These are phyloP conservation scores for Curvularia eragrostidis DNA, from an alignment of 2,329 filamentous ascomycete genomes.

Conservation along the genomic window DNA sequence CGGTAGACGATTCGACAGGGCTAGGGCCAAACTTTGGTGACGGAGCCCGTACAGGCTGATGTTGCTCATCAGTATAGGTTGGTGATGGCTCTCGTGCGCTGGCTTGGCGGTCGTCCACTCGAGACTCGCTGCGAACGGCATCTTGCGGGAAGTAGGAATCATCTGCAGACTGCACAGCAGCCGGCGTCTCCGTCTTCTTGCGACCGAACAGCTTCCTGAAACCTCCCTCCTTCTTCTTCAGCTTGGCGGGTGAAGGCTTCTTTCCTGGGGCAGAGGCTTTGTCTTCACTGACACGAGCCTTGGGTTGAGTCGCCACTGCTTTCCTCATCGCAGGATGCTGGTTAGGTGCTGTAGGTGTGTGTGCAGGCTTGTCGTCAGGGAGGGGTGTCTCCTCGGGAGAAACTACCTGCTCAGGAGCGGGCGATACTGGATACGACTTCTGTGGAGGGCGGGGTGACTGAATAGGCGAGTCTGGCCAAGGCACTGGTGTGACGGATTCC, in stretches of 20 bases:
- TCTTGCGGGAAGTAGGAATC: constrained; percentile 28
- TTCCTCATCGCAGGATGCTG: constrained; percentile 54
- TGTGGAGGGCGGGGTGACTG: constrained; percentile 42
- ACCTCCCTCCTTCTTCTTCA: constrained; percentile 49
- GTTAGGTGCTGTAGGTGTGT: constrained; percentile 30
- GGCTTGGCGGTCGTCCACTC: constrained; percentile 31
- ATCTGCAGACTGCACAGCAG: constrained; percentile 27
- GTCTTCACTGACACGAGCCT: constrained; percentile 31
- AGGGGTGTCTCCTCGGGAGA: constrained; percentile 19
- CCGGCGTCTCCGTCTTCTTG: constrained; percentile 42
- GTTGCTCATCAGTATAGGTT: constrained; percentile 28
- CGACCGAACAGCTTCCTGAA: constrained; percentile 52
- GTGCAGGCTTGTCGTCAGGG: constrained; percentile 41
- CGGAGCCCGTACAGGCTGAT: constrained; percentile 27
- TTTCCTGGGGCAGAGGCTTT: constrained; percentile 25
- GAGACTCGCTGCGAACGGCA: constrained; percentile 35
- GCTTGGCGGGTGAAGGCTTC: constrained; percentile 45
- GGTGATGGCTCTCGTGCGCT: constrained; percentile 37
- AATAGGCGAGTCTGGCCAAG: constrained; percentile 36
- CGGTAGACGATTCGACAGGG: constrained; percentile 31
- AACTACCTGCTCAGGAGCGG: constrained; percentile 1
- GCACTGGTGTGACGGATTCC: constrained; percentile 45
- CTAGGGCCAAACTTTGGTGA: constrained; percentile 39
- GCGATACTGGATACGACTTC: constrained; percentile 28
- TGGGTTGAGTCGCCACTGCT: constrained; percentile 24